Base-by-base conservation (phyloP, 2,329 filamentous ascomycete genomes). In the Pseudogymnoascus sp. region DNA sequence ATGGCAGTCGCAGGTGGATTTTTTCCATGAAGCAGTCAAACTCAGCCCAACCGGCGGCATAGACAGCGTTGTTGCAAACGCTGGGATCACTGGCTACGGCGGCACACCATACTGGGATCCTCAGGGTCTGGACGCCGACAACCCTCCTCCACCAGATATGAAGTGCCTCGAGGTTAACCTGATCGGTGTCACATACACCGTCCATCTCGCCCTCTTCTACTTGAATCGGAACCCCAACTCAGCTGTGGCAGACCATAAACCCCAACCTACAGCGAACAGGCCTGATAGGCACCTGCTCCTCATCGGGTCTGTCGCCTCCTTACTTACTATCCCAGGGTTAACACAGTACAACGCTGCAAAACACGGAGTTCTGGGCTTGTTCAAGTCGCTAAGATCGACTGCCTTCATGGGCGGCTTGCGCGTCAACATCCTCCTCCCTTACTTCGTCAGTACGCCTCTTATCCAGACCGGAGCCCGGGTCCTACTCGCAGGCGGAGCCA, bases 351-450 rank as follows among this genome's bases (percentile, higher is more conserved):
- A 77, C 22, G 76, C 81, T 33, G 79, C 82, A 47, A 89, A 89
- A 70, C 86, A 89, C 72, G 86, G 78, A 18, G 79, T 89, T 0
- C 76, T 86, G 9, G 87, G 86, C 0, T 73, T 88, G 35, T 88
- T 86, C 71, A 78, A 86, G 43, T 76, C 78, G 5, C 73, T 89
- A 50, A 77, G 85, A 14, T 70, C 75, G 3, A 79, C 78, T 0
- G 75, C 78, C 2, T 76, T 77, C 60, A 65, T 72, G 6, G 72
- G 77, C 41, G 81, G 82, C 22, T 73, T 89, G 41, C 78, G 87
- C 47, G 75, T 87, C 62, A 89, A 89, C 68, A 76, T 88, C 68
- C 70, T 89, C n/a, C 80, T 79, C 62, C 86, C 86, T 0, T 89
- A 88, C 72, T 89, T 87, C 70, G 78, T 81, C 67, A 80, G 84